These are phyloP conservation scores for Aeminium ludgeri DNA, from an alignment of 495 filamentous ascomycete species.

Conservation along the genomic window DNA sequence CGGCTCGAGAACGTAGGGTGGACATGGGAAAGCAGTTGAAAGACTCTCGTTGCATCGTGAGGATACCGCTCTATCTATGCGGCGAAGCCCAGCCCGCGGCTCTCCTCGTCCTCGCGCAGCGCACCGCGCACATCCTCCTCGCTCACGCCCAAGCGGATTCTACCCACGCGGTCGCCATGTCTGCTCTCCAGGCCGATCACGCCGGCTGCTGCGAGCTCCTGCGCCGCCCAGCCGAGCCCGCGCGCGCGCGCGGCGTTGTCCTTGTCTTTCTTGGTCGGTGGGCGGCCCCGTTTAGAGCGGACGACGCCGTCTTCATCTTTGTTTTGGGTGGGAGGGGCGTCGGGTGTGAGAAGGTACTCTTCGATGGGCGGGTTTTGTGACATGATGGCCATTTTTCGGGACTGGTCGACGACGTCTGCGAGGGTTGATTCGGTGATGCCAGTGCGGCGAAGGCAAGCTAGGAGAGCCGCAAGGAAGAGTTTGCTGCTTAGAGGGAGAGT, in stretches of 20 bases:
- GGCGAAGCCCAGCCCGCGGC: conserved; percentile 47
- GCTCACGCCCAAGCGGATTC: conserved; percentile 66
- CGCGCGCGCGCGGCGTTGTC: conserved; percentile 36
- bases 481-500: conserved; percentile 66
- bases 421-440: conserved; percentile 75
- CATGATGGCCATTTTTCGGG: conserved; percentile 52
- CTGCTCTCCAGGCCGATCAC: conserved; percentile 66
- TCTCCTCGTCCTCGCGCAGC: conserved; percentile 74
- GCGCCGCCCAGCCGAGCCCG: conserved; percentile 53
- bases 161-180: conserved; percentile 67
- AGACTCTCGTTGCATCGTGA: neutral
- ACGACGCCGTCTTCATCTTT: neutral
- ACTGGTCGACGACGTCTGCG: conserved; percentile 84
- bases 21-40: conserved; percentile 6
- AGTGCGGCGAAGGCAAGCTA: conserved; percentile 61
- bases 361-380: conserved; percentile 30
- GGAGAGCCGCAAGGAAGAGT: conserved; percentile 64
- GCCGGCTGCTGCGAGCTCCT: conserved; percentile 72
- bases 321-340: neutral
- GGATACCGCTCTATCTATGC: neutral
- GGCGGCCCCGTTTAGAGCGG: conserved; percentile 23
- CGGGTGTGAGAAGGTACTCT: conserved; percentile 18
- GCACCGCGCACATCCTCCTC: conserved; percentile 82
- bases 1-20: conserved; percentile 8
- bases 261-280: conserved; percentile 5